These are phyloP conservation scores for Mycena venus DNA, from an alignment of 768 basidiomycete genomes.

Conservation along the genomic window DNA sequence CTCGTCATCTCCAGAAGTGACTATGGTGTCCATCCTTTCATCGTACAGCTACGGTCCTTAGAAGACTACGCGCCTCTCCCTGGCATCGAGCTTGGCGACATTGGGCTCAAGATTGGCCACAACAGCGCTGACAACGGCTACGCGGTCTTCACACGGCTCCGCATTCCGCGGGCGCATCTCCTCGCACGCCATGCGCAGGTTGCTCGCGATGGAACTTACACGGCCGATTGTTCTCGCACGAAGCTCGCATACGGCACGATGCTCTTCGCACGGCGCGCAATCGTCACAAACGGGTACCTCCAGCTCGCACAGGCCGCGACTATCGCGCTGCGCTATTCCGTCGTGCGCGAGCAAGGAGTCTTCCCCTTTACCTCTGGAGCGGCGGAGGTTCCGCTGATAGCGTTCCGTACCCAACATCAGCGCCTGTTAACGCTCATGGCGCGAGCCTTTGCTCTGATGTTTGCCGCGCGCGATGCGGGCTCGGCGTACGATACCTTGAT, in stretches of 20 bases:
- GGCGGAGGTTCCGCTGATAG: constrained; percentile 33
- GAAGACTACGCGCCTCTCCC: constrained; percentile 37
- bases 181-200: constrained; percentile 38
- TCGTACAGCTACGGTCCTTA: constrained; percentile 42
- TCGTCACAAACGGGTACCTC: constrained; percentile 33
- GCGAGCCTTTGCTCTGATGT: constrained; percentile 36
- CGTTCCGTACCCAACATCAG: constrained; percentile 40
- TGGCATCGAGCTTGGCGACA: constrained; percentile 43
- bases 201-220: constrained; percentile 37
- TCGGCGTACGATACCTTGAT: constrained; percentile 29
- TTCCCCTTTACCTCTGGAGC: constrained; percentile 30
- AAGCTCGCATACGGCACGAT: constrained; percentile 40
- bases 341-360: constrained; percentile 43
- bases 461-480: constrained; percentile 30
- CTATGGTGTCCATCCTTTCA: constrained; percentile 41
- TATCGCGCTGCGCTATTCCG: constrained; percentile 43
- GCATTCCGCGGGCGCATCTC: constrained; percentile 40
- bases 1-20: constrained; percentile 32
- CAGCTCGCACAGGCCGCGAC: constrained; percentile 41
- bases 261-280: constrained; percentile 33
- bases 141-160: constrained; percentile 38
- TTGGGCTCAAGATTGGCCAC: constrained; percentile 39
- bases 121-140: constrained; percentile 44
- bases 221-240: background rate
- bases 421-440: constrained; percentile 36